Evolutionary conservation across 1,284 basidiomycete species (phyloP).

Genomic region (Chalciporus sp.): DNA sequence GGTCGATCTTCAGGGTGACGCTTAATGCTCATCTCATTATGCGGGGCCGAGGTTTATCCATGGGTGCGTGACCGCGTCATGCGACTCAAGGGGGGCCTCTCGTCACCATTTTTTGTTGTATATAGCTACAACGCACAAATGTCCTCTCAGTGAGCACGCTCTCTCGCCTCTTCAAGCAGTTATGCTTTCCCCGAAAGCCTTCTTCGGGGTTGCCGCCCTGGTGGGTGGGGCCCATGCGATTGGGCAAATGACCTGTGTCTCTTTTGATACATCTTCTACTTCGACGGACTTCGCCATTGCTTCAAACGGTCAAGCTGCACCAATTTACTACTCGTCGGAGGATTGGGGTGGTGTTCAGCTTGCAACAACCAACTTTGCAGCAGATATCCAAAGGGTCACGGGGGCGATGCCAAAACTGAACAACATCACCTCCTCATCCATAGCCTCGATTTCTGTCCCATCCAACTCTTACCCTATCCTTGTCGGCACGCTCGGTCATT

Average conservation of each 20-base stretch:
- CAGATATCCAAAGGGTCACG: slow-evolving; percentile 64
- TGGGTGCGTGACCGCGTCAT: background rate
- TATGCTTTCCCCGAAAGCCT: background rate
- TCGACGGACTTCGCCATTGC: slow-evolving; percentile 43
- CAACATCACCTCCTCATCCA: slow-evolving; percentile 3
- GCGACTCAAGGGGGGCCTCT: background rate
- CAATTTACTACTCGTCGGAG: slow-evolving; percentile 53
- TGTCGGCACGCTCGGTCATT: slow-evolving; percentile 3
- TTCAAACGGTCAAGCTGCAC: slow-evolving; percentile 45
- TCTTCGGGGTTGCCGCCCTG: background rate
- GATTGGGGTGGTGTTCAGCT: slow-evolving; percentile 67
- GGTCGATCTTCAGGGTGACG: background rate
- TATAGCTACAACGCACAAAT: background rate
- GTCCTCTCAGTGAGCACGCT: background rate
- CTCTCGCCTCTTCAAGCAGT: background rate
- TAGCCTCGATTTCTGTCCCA: background rate
- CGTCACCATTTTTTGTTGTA: background rate
- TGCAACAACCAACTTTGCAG: slow-evolving; percentile 45
- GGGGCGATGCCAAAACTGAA: slow-evolving; percentile 45
- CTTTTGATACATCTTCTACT: slow-evolving; percentile 34
- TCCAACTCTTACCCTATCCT: background rate
- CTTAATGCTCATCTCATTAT: slow-evolving; percentile 3
- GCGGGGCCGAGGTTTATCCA: background rate
- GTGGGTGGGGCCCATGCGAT: slow-evolving; percentile 23
- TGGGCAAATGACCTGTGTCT: slow-evolving; percentile 37